Percentiles rank a stretch among this genome's conserved stretches.
Evolutionary conservation across 805 yeast species (phyloP).

Genomic region (Starmerella floris): DNA sequence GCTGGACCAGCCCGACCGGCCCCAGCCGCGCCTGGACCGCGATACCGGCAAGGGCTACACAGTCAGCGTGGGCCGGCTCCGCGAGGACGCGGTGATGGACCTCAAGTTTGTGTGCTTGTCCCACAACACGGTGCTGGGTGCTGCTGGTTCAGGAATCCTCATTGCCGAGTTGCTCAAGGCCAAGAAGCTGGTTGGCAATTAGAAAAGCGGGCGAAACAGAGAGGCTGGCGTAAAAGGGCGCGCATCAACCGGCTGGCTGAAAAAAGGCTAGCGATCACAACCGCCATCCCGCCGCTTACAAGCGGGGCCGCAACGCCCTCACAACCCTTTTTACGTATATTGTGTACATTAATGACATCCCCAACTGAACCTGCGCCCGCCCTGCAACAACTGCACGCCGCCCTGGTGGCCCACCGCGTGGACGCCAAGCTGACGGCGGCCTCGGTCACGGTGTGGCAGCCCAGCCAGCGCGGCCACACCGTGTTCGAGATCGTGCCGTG

Average conservation of each 20-base stretch:
- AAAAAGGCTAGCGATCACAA: too few species aligned
- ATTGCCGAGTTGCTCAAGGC: constrained; percentile 83
- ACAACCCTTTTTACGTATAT: too few species aligned
- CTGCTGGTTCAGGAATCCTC: constrained; percentile 95
- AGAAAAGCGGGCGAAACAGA: constrained; percentile 8
- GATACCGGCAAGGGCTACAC: constrained; percentile 90
- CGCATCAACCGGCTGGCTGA: too few species aligned
- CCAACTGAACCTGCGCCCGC: too few species aligned
- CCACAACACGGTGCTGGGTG: constrained; percentile 95
- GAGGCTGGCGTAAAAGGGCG: neutral
- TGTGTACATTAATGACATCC: too few species aligned
- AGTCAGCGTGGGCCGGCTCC: constrained; percentile 85
- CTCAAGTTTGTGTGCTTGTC: constrained; percentile 94
- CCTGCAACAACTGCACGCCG: neutral
- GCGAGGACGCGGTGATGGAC: constrained; percentile 88
- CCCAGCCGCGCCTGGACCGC: constrained; percentile 95
- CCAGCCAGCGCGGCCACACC: neutral
- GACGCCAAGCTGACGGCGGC: neutral
- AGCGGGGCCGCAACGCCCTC: too few species aligned
- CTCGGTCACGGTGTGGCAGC: constrained; percentile 1
- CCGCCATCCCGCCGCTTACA: too few species aligned
- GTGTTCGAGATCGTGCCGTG: constrained; percentile 21
- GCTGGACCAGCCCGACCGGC: constrained; percentile 81
- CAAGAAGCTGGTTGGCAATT: constrained; percentile 60
- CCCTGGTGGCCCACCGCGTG: neutral